Evolutionary conservation across 495 filamentous ascomycete species (phyloP).

Genomic region (Astrothelium macrocarpum): DNA sequence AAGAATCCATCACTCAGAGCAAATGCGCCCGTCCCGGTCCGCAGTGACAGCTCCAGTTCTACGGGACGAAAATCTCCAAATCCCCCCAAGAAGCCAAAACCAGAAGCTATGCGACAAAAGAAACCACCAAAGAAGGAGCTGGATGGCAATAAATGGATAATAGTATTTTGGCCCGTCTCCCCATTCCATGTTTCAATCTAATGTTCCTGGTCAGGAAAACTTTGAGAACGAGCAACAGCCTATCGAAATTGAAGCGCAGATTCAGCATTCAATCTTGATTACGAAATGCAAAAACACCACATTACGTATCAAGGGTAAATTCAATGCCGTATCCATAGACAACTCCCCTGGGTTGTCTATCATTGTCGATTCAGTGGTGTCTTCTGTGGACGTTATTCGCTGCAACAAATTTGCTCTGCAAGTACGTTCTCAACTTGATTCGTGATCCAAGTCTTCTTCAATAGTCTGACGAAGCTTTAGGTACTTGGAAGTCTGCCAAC

Average conservation of each 20-base stretch:
- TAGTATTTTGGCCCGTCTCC: slow-evolving; percentile 40
- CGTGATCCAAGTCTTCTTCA: no score
- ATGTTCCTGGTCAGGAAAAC: slow-evolving; percentile 56
- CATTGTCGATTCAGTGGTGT: slow-evolving; percentile 82
- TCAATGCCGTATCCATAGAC: slow-evolving; percentile 88
- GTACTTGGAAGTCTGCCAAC: slow-evolving; percentile 77
- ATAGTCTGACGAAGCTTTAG: no score
- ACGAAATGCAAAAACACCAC: slow-evolving; percentile 83
- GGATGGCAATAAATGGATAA: slow-evolving; percentile 90
- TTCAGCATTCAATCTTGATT: slow-evolving; percentile 86
- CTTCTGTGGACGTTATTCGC: slow-evolving; percentile 88
- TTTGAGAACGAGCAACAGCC: slow-evolving; percentile 61
- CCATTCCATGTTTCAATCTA: neutral
- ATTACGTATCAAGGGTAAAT: slow-evolving; percentile 80
- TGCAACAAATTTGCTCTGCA: slow-evolving; percentile 74
- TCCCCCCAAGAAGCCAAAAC: slow-evolving; percentile 82
- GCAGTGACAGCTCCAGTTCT: slow-evolving; percentile 41
- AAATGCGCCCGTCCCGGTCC: slow-evolving; percentile 54
- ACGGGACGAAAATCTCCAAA: slow-evolving; percentile 50
- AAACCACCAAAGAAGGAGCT: slow-evolving; percentile 87
- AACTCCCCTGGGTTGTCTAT: slow-evolving; percentile 77
- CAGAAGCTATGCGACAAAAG: slow-evolving; percentile 84
- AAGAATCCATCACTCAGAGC: slow-evolving; percentile 91
- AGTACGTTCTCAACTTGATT: no score
- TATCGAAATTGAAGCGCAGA: slow-evolving; percentile 64